phyloP scores from a whole-genome alignment of 192 early-diverging fungal species.

The Gaertneriomyces semiglobifer region DNA sequence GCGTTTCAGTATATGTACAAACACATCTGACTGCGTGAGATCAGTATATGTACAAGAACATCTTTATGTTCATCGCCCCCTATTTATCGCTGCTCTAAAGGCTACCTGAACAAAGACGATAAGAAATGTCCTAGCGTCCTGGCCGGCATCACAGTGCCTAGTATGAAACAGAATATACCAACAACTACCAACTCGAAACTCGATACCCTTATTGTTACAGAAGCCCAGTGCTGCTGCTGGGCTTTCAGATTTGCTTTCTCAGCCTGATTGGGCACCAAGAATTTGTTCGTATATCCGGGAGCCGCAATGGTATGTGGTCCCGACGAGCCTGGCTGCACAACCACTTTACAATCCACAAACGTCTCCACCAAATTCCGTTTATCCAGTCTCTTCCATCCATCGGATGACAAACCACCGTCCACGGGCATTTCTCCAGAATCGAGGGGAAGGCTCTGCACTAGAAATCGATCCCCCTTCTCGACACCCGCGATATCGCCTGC shows the following conservation, averaged over 20 bases:
- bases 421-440: slow-evolving; percentile 36
- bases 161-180: slow-evolving; percentile 18
- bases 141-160: slow-evolving; percentile 25
- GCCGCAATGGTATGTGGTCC: neutral
- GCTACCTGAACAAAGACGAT: too few species aligned
- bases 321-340: slow-evolving; percentile 7
- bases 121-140: neutral
- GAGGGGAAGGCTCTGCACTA: slow-evolving; percentile 54
- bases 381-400: slow-evolving; percentile 22
- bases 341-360: slow-evolving; percentile 20
- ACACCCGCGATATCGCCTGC: slow-evolving; percentile 18
- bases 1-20: too few species aligned
- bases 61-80: too few species aligned
- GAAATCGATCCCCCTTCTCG: slow-evolving; percentile 49
- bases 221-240: neutral
- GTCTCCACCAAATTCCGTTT: slow-evolving; percentile 18
- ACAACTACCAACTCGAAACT: slow-evolving; percentile 15
- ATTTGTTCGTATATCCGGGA: neutral
- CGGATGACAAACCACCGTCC: neutral
- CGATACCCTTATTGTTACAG: slow-evolving; percentile 6
- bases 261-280: neutral
- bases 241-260: neutral
- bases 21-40: too few species aligned
- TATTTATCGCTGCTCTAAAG: too few species aligned
- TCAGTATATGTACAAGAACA: too few species aligned